Evolutionary conservation across 2,329 filamentous ascomycete genomes (phyloP), one percentile per base, ranked within the genome.

Genomic region (Dothideomycetes sp.): DNA sequence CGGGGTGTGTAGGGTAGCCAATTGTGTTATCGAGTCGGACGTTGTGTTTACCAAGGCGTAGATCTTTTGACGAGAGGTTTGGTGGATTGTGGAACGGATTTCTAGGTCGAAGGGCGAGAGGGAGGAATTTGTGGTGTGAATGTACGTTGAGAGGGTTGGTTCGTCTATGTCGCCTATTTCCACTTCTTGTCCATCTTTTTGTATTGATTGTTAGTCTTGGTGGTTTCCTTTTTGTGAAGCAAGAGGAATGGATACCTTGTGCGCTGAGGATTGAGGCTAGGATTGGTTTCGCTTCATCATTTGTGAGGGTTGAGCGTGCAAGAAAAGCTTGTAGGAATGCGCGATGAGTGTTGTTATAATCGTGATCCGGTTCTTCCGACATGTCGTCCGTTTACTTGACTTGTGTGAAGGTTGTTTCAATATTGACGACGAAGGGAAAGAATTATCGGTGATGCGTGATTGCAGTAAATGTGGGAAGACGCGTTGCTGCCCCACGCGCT

Each of bases 261-360:
- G 73, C 76, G 7, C 76, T 80, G 50, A 82, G 69, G 41, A 96
- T 89, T 22, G 73, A 74, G 3, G 88, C 85, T 11, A 96, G 69
- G 17, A 95, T 67, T 1, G 77, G 74, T 53, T 78, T 78, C 10
- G 80, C 79, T 53, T 93, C 78, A 39, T 77, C 69, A 47, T 83
- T 76, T 1, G 84, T 93, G 60, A 96, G 70, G 31, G 78, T 77
- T 16, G 84, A 82, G 35, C 80, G 78, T 3, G 84, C 78, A 60
- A 95, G 71, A 50, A 98, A 79, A 34, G 84, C 84, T 63, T 98
- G 91, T 1, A 96, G 70, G 56, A 98, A 94, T 7, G 89, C 88
- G 43, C 86, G 81, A 59, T 95, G 84, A 47, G 71, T 72, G 57
- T 93, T 69, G 52, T 71, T 64, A 53, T 79, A 80, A 44, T 52